A percentile compares a stretch with the other conserved stretches of the same genome.
phyloP scores from a whole-genome alignment of 148 eudicot genomes.

The Silene latifolia region DNA sequence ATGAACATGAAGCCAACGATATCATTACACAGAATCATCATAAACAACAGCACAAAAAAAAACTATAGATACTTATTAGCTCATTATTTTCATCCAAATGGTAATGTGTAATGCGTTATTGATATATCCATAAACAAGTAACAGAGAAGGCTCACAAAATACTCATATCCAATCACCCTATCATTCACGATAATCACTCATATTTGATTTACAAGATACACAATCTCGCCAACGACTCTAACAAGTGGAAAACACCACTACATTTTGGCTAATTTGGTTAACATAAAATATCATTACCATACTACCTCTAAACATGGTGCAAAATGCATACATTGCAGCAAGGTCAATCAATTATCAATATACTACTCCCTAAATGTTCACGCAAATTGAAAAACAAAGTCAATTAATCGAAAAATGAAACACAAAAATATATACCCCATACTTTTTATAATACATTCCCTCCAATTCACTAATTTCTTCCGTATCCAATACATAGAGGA shows the following conservation, averaged over 20 bases:
- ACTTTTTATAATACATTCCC: no score
- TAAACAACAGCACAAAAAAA: not conserved
- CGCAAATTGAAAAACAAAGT: not conserved
- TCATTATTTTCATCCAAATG: not conserved
- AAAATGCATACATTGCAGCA: not conserved
- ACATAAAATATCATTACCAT: not conserved
- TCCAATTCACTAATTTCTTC: no score
- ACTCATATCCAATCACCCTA: not conserved
- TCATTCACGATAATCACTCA: not conserved
- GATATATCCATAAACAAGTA: not conserved
- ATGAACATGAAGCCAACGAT: slow-evolving; percentile 15
- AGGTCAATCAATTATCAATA: not conserved
- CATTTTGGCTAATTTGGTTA: no score
- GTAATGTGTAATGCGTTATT: not conserved
- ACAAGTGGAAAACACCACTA: not conserved
- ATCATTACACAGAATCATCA: not conserved
- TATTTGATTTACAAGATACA: not conserved
- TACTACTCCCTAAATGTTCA: not conserved
- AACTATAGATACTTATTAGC: not conserved
- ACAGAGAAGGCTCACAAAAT: not conserved
- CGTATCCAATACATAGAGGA: no score
- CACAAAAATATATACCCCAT: no score
- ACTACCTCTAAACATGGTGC: not conserved
- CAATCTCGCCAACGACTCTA: not conserved
- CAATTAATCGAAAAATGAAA: no score